Evolutionary conservation across 2,329 filamentous ascomycete species (phyloP).

Genomic region (Colletotrichum scovillei): DNA sequence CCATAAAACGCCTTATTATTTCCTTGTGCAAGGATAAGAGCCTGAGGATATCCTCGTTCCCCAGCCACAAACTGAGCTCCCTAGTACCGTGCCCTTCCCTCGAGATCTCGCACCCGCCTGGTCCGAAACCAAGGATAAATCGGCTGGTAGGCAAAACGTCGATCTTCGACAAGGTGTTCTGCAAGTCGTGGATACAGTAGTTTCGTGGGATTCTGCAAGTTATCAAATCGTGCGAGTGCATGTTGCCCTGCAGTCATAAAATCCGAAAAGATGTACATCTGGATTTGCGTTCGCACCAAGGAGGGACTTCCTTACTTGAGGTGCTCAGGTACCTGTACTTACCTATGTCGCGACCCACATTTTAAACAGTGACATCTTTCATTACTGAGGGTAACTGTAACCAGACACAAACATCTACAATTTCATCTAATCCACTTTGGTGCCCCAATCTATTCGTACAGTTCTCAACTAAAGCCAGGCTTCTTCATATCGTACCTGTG

Average conservation of each 20-base stretch:
- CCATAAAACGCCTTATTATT: not conserved
- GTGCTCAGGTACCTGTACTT: not conserved
- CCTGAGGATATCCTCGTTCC: not conserved
- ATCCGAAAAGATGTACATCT: not conserved
- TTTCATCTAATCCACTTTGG: not conserved
- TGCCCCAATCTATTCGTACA: not conserved
- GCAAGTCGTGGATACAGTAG: not conserved
- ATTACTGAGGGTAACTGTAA: not conserved
- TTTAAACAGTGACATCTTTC: not conserved
- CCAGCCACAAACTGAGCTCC: not conserved
- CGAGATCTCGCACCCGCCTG: slow-evolving; percentile 12
- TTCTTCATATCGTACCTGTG: not conserved
- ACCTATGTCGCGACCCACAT: not conserved
- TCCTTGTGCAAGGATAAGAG: not conserved
- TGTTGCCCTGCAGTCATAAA: not conserved
- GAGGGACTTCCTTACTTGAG: not conserved
- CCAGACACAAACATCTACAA: not conserved
- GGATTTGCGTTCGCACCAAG: not conserved
- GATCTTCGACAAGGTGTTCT: not conserved
- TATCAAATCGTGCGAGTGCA: not conserved
- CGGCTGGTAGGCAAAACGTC: not conserved
- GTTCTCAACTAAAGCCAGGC: not conserved
- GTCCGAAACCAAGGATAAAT: not conserved
- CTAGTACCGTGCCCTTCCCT: not conserved
- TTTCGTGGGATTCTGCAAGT: not conserved